These are phyloP conservation scores for Cephalotrichum gorgonifer DNA, from an alignment of 2,329 filamentous ascomycete species.

Conservation along the genomic window DNA sequence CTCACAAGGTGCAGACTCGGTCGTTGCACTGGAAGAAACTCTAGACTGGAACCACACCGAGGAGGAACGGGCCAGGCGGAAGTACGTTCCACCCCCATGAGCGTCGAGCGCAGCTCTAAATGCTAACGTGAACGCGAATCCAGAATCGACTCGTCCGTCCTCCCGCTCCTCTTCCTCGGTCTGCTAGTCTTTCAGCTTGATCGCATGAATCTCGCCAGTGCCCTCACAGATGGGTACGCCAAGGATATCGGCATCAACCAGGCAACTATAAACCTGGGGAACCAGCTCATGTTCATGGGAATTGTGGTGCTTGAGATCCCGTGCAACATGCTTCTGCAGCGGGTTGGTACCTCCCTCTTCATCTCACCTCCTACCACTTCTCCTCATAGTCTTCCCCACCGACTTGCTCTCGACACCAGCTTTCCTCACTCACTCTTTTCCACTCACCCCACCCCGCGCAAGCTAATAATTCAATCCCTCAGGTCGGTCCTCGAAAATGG, in stretches of 20 bases:
- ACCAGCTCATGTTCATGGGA: slow-evolving; percentile 41
- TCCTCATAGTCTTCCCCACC: neutral
- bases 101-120: too few relatives aligned
- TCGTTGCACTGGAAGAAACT: too few relatives aligned
- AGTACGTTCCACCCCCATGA: too few relatives aligned
- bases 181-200: slow-evolving; percentile 41
- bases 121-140: neutral
- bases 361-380: neutral
- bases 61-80: too few relatives aligned
- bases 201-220: slow-evolving; percentile 40
- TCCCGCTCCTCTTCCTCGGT: slow-evolving; percentile 36
- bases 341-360: slow-evolving; percentile 9
- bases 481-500: slow-evolving; percentile 36
- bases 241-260: slow-evolving; percentile 29
- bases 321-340: slow-evolving; percentile 33
- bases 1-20: too few relatives aligned
- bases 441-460: too few relatives aligned
- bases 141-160: slow-evolving; percentile 34
- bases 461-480: too few relatives aligned
- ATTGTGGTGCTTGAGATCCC: slow-evolving; percentile 41
- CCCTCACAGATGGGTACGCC: slow-evolving; percentile 36
- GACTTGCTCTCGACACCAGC: too few relatives aligned
- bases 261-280: slow-evolving; percentile 38
- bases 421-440: too few relatives aligned
- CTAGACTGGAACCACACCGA: too few relatives aligned